Percentiles rank a stretch among this genome's conserved stretches.
These are phyloP conservation scores for Tulasnella sp. DNA, from an alignment of 768 basidiomycete species.

Conservation along the genomic window DNA sequence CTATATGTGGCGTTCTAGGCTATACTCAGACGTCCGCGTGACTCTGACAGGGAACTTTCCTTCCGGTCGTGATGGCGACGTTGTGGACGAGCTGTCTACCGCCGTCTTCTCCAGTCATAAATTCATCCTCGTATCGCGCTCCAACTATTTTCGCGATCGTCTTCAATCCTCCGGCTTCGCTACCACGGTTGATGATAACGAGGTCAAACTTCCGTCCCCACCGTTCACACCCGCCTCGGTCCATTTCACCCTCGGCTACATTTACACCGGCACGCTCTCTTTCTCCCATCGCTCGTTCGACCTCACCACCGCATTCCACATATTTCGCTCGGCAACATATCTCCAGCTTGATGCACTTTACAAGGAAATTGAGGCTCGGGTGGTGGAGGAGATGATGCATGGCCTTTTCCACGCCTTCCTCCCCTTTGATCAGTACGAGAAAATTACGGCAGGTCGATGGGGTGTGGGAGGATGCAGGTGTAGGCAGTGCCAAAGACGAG, in stretches of 20 bases:
- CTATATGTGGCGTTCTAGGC: slow-evolving; percentile 91
- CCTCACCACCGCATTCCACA: slow-evolving; percentile 80
- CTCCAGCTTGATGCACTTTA: slow-evolving; percentile 62
- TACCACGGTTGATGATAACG: slow-evolving; percentile 23
- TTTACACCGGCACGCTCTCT: slow-evolving; percentile 88
- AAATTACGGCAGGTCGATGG: slow-evolving; percentile 63
- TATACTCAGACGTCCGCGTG: slow-evolving; percentile 87
- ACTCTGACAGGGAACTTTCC: slow-evolving; percentile 60
- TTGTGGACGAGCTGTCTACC: slow-evolving; percentile 54
- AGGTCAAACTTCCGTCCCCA: slow-evolving; percentile 68
- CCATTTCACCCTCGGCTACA: slow-evolving; percentile 87
- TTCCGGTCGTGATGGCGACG: slow-evolving; percentile 6
- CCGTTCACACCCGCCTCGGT: slow-evolving; percentile 92
- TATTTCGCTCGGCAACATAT: slow-evolving; percentile 73
- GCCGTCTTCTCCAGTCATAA: slow-evolving; percentile 87
- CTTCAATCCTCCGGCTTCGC: slow-evolving; percentile 55
- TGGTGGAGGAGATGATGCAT: slow-evolving; percentile 82
- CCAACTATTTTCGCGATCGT: slow-evolving; percentile 73
- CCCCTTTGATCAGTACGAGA: slow-evolving; percentile 68
- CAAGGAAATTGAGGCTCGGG: slow-evolving; percentile 68
- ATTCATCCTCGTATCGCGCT: slow-evolving; percentile 83
- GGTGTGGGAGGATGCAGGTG: slow-evolving; percentile 77
- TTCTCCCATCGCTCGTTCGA: slow-evolving; percentile 92
- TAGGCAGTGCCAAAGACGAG: slow-evolving; percentile 67
- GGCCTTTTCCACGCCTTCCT: slow-evolving; percentile 79